Percentiles rank a stretch among this genome's conserved stretches.
Evolutionary conservation across 2,329 filamentous ascomycete species (phyloP).

Genomic region (Neurospora crassa): DNA sequence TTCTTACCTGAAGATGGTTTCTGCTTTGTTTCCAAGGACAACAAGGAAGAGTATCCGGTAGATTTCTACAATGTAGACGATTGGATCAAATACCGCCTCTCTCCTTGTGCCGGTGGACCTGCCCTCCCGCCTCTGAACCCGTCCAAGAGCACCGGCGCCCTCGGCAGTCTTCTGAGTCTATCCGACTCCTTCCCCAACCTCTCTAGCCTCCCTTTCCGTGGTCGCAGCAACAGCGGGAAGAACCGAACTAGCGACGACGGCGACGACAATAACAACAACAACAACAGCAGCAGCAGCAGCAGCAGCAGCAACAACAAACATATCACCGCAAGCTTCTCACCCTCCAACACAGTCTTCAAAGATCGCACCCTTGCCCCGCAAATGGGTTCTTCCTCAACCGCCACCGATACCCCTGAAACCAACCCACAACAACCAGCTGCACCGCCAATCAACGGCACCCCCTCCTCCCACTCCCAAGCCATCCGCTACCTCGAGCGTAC

Average conservation of each 20-base stretch:
- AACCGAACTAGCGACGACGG: slow-evolving; percentile 19
- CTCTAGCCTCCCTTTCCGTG: slow-evolving; percentile 33
- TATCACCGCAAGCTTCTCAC: slow-evolving; percentile 21
- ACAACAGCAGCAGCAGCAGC: not conserved
- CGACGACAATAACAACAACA: not conserved
- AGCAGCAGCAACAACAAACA: slow-evolving; percentile 39
- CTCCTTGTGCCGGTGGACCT: slow-evolving; percentile 61
- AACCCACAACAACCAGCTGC: not conserved
- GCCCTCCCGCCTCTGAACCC: slow-evolving; percentile 48
- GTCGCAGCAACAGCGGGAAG: slow-evolving; percentile 33
- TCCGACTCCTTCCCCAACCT: slow-evolving; percentile 25
- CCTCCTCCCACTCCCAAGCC: slow-evolving; percentile 42
- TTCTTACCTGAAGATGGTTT: slow-evolving; percentile 78
- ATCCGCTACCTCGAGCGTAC: slow-evolving; percentile 64
- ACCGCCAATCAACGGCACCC: not conserved
- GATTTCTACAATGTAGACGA: slow-evolving; percentile 74
- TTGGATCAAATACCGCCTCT: slow-evolving; percentile 71
- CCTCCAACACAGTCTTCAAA: slow-evolving; percentile 21
- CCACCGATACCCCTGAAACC: slow-evolving; percentile 2
- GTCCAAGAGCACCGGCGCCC: slow-evolving; percentile 24
- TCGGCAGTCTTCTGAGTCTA: slow-evolving; percentile 38
- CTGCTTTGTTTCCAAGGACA: slow-evolving; percentile 78
- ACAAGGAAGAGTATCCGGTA: slow-evolving; percentile 68
- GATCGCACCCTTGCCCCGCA: slow-evolving; percentile 36
- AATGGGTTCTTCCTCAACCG: slow-evolving; percentile 27